Evolutionary conservation across 306 rosid genomes (phyloP).

Genomic region (Vicia sativa): DNA sequence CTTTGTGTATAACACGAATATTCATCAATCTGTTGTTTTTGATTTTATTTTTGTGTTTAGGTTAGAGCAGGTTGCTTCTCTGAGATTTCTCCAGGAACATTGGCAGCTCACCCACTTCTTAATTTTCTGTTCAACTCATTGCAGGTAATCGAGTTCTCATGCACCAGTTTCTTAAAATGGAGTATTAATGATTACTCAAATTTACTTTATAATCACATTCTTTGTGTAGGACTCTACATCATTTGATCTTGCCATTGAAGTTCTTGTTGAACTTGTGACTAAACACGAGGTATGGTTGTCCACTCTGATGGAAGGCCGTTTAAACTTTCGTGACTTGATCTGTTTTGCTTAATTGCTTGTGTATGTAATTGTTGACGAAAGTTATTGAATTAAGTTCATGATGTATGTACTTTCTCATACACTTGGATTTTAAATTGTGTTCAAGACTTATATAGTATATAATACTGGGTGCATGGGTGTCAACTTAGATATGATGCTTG

Average conservation of each 20-base stretch:
- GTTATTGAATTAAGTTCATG: conserved; percentile 21
- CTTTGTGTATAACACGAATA: conserved; percentile 21
- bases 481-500: too few relatives aligned
- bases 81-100: conserved; percentile 74
- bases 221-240: conserved; percentile 65
- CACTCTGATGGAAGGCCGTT: conserved; percentile 31
- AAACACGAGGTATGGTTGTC: conserved; percentile 80
- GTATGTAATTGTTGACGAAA: conserved; percentile 21
- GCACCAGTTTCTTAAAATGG: conserved; percentile 30
- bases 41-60: conserved; percentile 50
- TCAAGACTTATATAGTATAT: conserved; percentile 3
- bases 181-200: conserved; percentile 7
- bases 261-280: conserved; percentile 86
- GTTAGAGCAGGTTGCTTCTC: conserved; percentile 96
- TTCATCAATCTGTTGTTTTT: conserved; percentile 19
- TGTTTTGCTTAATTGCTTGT: conserved; percentile 25
- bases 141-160: conserved; percentile 58
- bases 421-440: conserved; percentile 26
- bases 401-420: conserved; percentile 35
- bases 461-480: not conserved
- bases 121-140: conserved; percentile 80
- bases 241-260: conserved; percentile 93
- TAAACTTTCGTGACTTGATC: conserved; percentile 5
- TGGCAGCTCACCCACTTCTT: conserved; percentile 85
- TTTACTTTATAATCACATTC: conserved; percentile 39